Percentiles rank a stretch among this genome's conserved stretches.
These are phyloP conservation scores for Hyphodiscus sp. DNA, from an alignment of 2,329 filamentous ascomycete genomes.

Conservation along the genomic window DNA sequence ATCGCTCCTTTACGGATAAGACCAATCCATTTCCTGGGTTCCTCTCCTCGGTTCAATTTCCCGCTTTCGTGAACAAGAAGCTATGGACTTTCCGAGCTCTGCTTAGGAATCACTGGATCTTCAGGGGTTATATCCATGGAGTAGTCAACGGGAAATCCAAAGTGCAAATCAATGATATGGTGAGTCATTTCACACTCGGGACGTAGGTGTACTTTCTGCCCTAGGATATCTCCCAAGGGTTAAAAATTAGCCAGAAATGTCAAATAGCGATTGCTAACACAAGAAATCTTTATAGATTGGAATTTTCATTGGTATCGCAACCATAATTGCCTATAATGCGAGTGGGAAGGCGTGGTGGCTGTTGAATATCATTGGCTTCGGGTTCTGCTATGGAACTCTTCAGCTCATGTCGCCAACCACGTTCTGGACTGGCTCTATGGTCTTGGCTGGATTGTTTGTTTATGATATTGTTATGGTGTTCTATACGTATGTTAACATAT, in stretches of 20 bases:
- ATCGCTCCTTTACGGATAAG: conserved; percentile 19
- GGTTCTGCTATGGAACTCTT: conserved; percentile 77
- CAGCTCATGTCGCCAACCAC: conserved; percentile 84
- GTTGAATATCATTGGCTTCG: conserved; percentile 81
- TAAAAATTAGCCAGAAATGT: no score
- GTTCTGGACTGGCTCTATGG: conserved; percentile 71
- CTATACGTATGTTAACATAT: conserved; percentile 45
- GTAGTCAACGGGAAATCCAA: conserved; percentile 17
- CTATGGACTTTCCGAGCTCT: conserved; percentile 48
- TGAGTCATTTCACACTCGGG: no score
- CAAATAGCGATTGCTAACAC: no score
- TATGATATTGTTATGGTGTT: conserved; percentile 95
- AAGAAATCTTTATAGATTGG: conserved; percentile 12
- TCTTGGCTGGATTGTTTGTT: conserved; percentile 76
- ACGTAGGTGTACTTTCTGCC: no score
- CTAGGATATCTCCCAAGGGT: no score
- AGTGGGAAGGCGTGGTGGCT: conserved; percentile 37
- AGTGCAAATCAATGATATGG: conserved; percentile 21
- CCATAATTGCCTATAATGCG: conserved; percentile 26
- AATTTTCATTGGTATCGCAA: conserved; percentile 20
- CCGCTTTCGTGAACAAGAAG: conserved; percentile 19
- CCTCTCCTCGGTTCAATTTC: conserved; percentile 30
- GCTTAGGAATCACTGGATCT: conserved; percentile 44
- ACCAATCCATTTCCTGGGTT: conserved; percentile 36
- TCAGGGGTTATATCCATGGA: conserved; percentile 25